These are phyloP conservation scores for Panellus pusillus DNA, from an alignment of 768 basidiomycete genomes.

Conservation along the genomic window DNA sequence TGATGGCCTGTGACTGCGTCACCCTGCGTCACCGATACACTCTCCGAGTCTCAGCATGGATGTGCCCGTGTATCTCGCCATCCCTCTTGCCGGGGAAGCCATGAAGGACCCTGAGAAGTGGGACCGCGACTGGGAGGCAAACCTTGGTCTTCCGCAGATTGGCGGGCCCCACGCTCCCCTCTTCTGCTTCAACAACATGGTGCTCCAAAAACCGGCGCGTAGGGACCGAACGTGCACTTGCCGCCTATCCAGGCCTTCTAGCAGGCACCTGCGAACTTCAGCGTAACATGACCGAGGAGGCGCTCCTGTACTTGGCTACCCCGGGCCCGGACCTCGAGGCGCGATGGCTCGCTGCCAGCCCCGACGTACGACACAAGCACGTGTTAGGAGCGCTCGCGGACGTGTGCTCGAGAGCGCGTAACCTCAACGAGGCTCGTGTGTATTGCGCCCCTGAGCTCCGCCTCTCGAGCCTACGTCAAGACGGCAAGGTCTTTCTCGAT, in stretches of 20 bases:
- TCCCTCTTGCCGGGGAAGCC: constrained; percentile 12
- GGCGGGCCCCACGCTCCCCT: not conserved
- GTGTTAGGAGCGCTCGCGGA: not conserved
- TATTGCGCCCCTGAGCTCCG: too few species aligned
- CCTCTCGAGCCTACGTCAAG: not conserved
- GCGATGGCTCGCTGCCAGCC: too few species aligned
- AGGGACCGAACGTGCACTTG: not conserved
- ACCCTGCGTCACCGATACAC: too few species aligned
- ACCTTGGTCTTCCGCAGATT: not conserved
- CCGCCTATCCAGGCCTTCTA: not conserved
- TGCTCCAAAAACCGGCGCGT: not conserved
- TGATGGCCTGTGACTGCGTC: too few species aligned
- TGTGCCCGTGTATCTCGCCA: too few species aligned
- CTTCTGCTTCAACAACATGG: not conserved
- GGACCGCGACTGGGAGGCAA: constrained; percentile 14
- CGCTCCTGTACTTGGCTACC: constrained; percentile 1
- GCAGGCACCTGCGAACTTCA: constrained; percentile 14
- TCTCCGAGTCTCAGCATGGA: too few species aligned
- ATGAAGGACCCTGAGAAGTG: constrained; percentile 13
- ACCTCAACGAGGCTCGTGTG: not conserved
- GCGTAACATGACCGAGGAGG: constrained; percentile 6
- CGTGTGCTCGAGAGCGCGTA: constrained; percentile 5
- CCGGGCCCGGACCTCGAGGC: too few species aligned
- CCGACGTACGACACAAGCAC: too few species aligned
- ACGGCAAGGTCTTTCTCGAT: not conserved